These are phyloP conservation scores for Jatropha multifida DNA, from an alignment of 441 rosid genomes.

Conservation along the genomic window DNA sequence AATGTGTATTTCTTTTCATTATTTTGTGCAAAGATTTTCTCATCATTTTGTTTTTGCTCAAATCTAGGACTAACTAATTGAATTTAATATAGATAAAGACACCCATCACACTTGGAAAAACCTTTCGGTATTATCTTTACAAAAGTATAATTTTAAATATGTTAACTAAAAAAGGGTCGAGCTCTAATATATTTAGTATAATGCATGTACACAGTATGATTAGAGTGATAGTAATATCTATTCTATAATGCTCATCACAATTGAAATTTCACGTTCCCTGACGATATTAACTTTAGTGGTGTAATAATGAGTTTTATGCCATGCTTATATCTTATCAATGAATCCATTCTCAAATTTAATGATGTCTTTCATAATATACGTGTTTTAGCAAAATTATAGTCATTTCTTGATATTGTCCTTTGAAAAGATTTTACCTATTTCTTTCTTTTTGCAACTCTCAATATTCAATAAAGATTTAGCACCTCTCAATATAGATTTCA, in stretches of 20 bases:
- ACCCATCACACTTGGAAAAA: not conserved
- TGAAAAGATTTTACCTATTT: not conserved
- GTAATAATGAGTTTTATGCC: not conserved
- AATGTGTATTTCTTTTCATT: not conserved
- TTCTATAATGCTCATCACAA: too few species aligned
- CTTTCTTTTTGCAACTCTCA: too few species aligned
- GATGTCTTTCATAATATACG: not conserved
- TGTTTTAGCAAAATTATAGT: not conserved
- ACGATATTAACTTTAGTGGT: not conserved
- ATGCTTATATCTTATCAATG: not conserved
- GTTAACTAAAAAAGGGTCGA: too few species aligned
- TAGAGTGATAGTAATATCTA: too few species aligned
- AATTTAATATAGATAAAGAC: not conserved
- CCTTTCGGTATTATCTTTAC: too few species aligned
- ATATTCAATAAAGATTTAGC: too few species aligned
- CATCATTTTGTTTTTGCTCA: conserved; percentile 2
- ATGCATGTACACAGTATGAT: too few species aligned
- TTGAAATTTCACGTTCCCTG: too few species aligned
- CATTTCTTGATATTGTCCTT: not conserved
- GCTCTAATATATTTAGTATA: too few species aligned
- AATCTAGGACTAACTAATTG: not conserved
- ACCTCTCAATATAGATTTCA: too few species aligned
- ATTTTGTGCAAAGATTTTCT: not conserved
- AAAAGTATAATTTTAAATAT: too few species aligned
- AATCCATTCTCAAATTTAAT: not conserved